Evolutionary conservation across 306 rosid genomes (phyloP), one percentile per base, ranked within the genome.

Genomic region (Herpetospermum pedunculosum): DNA sequence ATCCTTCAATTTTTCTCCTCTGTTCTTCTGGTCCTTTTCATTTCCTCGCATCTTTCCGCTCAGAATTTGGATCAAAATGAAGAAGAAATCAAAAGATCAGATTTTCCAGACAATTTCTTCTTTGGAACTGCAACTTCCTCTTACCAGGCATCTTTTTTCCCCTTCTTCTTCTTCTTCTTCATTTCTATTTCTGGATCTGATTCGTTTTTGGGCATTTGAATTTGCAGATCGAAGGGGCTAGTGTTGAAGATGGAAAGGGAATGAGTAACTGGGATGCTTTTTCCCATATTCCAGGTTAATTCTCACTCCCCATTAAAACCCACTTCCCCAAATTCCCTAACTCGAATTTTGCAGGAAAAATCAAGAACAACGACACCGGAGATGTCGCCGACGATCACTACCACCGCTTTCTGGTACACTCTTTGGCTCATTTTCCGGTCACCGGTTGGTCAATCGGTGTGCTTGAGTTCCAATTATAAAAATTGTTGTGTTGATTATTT

Each of bases 311-410:
- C 2, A 26, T 69, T 23, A 14, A 38, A 26, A 44, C 40, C 29
- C 44, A 21, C 3, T 19, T 72, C 13, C 7, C 28, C 28, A 46
- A 30, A n/a, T 46, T 69, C 34, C 11, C 25, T 40, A 0, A 2
- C 6, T 48, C 3, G 1, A 43, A 43, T 19, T 76, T 65, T 63
- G 18, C 87, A 86, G 92, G 92, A 32, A 90, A 80, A 7, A 67
- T 84, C 1, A 47, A 1, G 1, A 77, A 81, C 70, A 70, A 77
- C 30, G 91, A 86, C 38, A 86, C 75, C 72, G 96, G 91, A n/a
- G 92, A 90, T 59, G 58, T 83, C 70, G 89, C 92, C 32, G 82
- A 80, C 62, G 91, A 90, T 67, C 87, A 90, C 70, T 90, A 90
- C 83, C 91, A 88, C 80, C 91, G 82, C 10, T 90, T 75, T 67